Percentiles rank a stretch among this genome's conserved stretches.
Evolutionary conservation across 2,329 filamentous ascomycete species (phyloP).

Genomic region (Pseudocercospora vitis): DNA sequence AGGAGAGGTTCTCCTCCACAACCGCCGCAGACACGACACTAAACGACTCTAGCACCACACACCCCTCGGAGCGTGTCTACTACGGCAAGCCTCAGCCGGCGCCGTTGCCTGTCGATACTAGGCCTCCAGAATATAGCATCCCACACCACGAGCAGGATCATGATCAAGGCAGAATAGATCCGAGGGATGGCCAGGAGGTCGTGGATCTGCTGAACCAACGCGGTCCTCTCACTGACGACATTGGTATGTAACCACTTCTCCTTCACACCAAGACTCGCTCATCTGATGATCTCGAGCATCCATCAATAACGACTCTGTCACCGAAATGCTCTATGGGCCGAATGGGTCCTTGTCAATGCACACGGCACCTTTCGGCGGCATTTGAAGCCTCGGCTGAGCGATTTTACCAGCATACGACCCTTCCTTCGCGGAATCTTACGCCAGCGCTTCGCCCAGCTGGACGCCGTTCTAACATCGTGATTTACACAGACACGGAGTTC

Average conservation of each 20-base stretch:
- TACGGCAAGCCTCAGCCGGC: slow-evolving; percentile 29
- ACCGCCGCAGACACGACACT: slow-evolving; percentile 30
- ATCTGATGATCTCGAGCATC: slow-evolving; percentile 24
- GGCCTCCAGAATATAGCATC: slow-evolving; percentile 30
- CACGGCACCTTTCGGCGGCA: slow-evolving; percentile 5
- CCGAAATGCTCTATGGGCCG: slow-evolving; percentile 32
- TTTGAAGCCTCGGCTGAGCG: slow-evolving; percentile 19
- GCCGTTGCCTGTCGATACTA: slow-evolving; percentile 30
- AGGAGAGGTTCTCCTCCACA: slow-evolving; percentile 29
- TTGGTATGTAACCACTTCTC: slow-evolving; percentile 28
- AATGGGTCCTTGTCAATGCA: slow-evolving; percentile 24
- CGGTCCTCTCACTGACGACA: slow-evolving; percentile 27
- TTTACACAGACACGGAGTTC: slow-evolving; percentile 27
- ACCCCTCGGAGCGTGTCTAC: slow-evolving; percentile 25
- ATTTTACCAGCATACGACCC: slow-evolving; percentile 24
- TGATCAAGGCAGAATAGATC: slow-evolving; percentile 30
- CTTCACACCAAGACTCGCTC: slow-evolving; percentile 8
- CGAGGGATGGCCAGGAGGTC: slow-evolving; percentile 38
- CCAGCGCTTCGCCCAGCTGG: slow-evolving; percentile 19
- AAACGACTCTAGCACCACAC: slow-evolving; percentile 29
- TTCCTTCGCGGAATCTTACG: slow-evolving; percentile 22
- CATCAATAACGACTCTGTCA: slow-evolving; percentile 25
- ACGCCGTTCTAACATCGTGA: slow-evolving; percentile 18
- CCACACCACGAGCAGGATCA: slow-evolving; percentile 31
- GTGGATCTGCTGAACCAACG: slow-evolving; percentile 35